Base-by-base conservation (phyloP, 1,284 basidiomycete species). In the Hymenochaete sp. region DNA sequence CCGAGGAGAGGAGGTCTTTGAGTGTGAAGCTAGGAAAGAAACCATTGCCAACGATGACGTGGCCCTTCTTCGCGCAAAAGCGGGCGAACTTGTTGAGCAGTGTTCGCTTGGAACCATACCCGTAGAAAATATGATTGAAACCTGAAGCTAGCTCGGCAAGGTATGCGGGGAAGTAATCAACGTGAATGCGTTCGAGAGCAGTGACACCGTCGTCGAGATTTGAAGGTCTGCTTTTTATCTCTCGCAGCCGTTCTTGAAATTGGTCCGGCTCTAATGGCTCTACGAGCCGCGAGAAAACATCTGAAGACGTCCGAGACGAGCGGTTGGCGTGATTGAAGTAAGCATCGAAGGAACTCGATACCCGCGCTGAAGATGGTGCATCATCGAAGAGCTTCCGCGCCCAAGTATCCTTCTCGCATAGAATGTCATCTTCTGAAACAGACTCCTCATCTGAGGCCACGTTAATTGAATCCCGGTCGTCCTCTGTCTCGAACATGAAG, bases 41-140 rank as follows among this genome's bases (percentile, higher is more conserved):
- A 0, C 77, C 90, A 56, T 96, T 91, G 26, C 82, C 74, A 18
- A 93, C 71, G 36, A 91, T 73, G 39, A 87, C 81, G 55, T 89
- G 76, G 0, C 84, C 87, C 0, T 59, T 60, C 49, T 68, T 72
- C 4, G 71, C 62, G 52, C 84, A 79, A 10, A 61, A 56, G 4
- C 62, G 66, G 1, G 82, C 86, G 52, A 95, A 86, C 16, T 72
- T 64, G 59, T 93, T 89, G 19, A 96, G 64, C 4, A 84, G 54
- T 10, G 59, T 62, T 42, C 87, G 71, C 59, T 96, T 97, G 18
- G 87, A 92, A 1, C 93, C 93, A 55, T 79, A 77, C 0, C 93
- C 93, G 56, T 91, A 89, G 58, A 89, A 80, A 8, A 93, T 61
- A 43, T 96, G 64, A 59, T 88, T 91, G 70, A 92, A 95, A 1